A percentile compares a stretch with the other conserved stretches of the same genome.
phyloP scores from a whole-genome alignment of 345 rosid genomes.

The Ailanthus altissimus region DNA sequence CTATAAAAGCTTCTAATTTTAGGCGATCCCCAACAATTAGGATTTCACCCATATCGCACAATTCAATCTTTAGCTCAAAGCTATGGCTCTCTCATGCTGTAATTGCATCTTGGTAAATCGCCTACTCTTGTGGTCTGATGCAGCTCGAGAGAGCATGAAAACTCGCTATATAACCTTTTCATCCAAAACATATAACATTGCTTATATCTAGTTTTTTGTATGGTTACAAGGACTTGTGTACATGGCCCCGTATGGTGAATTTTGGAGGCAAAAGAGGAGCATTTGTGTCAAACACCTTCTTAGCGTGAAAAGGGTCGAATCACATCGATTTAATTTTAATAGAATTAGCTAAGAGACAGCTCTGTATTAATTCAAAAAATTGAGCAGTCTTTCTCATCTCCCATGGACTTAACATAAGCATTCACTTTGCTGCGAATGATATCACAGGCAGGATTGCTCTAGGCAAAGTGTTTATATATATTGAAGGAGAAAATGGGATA shows the following conservation, averaged over 20 bases:
- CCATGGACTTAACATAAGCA: neutral
- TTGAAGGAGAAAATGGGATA: neutral
- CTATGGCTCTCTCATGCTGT: slow-evolving; percentile 1
- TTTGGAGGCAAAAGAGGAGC: neutral
- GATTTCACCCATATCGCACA: neutral
- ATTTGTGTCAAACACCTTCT: neutral
- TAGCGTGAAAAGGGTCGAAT: neutral
- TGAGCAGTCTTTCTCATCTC: neutral
- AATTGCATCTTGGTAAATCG: neutral
- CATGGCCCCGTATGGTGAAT: neutral
- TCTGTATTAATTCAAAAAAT: neutral
- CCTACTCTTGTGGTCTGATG: neutral
- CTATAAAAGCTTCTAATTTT: neutral
- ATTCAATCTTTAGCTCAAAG: neutral
- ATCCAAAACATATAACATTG: neutral
- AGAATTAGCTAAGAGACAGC: neutral
- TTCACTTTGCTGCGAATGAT: neutral
- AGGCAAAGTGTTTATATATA: neutral
- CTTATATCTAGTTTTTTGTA: neutral
- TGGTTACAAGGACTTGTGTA: neutral
- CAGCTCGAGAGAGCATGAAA: neutral
- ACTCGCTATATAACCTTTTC: neutral
- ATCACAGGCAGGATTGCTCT: neutral
- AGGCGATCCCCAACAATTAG: neutral
- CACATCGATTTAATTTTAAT: neutral